Conservation (phyloP, 495 filamentous ascomycete genomes). For the Penicillium lagena region DNA sequence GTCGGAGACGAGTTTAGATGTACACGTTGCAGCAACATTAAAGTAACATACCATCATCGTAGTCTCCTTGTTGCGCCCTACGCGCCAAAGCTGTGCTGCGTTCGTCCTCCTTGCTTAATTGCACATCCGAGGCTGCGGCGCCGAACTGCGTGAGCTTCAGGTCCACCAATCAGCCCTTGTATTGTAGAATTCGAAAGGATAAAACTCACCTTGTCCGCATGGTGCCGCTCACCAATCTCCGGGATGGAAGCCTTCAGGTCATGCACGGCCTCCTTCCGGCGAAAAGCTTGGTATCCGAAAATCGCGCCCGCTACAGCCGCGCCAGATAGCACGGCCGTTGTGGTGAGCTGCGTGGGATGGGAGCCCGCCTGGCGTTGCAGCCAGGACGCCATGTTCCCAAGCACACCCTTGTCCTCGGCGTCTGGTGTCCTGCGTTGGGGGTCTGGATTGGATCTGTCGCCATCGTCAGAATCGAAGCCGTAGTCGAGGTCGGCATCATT, state of each 20-base stretch:
- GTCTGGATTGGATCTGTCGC: conserved; percentile 16
- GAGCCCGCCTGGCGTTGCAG: conserved; percentile 46
- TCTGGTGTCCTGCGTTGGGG: conserved; percentile 7
- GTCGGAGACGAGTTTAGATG: conserved; percentile 6
- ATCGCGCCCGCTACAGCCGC: conserved; percentile 67
- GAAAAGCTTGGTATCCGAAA: conserved; percentile 62
- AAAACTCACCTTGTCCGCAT: conserved; percentile 29
- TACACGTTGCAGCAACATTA: background rate
- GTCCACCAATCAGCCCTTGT: background rate
- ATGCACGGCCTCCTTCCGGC: conserved; percentile 53
- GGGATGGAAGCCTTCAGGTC: conserved; percentile 72
- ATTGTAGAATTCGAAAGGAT: background rate
- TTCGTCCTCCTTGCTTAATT: conserved; percentile 67
- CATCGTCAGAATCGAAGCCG: conserved; percentile 26
- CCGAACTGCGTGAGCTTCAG: conserved; percentile 71
- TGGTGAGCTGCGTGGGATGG: conserved; percentile 60
- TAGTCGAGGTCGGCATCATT: conserved; percentile 21
- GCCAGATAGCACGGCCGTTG: conserved; percentile 70
- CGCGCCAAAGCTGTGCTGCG: conserved; percentile 68
- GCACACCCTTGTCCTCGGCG: conserved; percentile 8
- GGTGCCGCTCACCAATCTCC: conserved; percentile 36
- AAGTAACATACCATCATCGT: conserved; percentile 66
- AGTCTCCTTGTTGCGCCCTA: conserved; percentile 80
- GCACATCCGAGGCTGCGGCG: conserved; percentile 47
- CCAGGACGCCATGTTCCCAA: conserved; percentile 49